Evolutionary conservation across 768 basidiomycete species (phyloP), one percentile per base, ranked within the genome.

Genomic region (Amanita exitialis): DNA sequence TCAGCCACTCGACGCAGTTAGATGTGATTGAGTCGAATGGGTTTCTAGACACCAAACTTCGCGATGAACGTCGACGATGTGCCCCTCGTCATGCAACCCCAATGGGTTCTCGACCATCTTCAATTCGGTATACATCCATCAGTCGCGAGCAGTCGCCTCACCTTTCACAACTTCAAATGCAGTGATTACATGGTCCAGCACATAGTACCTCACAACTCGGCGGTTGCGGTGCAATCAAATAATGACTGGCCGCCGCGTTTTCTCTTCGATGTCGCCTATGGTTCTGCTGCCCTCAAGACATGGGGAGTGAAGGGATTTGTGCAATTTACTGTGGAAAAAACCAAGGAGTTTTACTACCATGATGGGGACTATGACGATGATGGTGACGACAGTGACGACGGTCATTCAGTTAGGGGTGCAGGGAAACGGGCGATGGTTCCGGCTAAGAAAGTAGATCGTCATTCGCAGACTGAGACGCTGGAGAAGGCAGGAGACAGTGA

Each of bases 251-350:
- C 56, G 41, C 56, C 52, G 9, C 52, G 45, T 47, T 44, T 55
- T 37, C 52, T 57, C 51, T 55, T 57, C 45, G 54, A 57, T 16
- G 37, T 57, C 32, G 54, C 56, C 16, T 57, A 57, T 47, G 56
- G 56, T 44, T 53, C 54, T 55, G 56, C 56, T 46, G 45, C 30
- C 50, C 55, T 58, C 52, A 58, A 56, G n/a, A 56, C 57, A 18
- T 58, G 57, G 57, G 57, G 55, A 45, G 53, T 51, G 52, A 12
- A 47, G 34, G 12, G 3, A 47, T 58, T 56, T 44, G 49, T 51
- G 39, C 13, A 25, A 30, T 51, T 56, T 38, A 49, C 54, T 37
- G 51, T 27, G 46, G 9, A 20, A 47, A 23, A 21, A 47, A 55
- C 57, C 20, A 37, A 37, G 39, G 16, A 57, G 16, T 50, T 57